Base-by-base conservation (phyloP, 371 early-diverging fungal species). In the Umbelopsis sp. region DNA sequence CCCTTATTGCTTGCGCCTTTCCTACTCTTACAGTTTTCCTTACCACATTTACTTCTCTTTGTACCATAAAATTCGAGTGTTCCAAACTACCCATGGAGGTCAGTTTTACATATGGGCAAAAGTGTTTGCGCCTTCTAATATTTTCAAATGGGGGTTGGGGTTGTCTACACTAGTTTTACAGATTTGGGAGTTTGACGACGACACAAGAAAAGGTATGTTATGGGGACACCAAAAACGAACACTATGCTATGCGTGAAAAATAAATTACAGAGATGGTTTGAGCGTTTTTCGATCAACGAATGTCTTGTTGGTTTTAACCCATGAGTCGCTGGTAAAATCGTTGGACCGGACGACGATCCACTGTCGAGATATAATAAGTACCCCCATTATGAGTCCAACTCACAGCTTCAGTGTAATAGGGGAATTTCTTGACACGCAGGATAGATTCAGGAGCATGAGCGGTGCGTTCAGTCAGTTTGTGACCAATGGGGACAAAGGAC, bases 321-420 rank as follows among this genome's bases (percentile, higher is more conserved):
- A 79, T 79, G 74, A 80, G 72, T 41, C 76, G 74, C 66, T 85
- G 81, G 69, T 84, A 87, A 63, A 90, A 93, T 22, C 82, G 81
- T 32, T 84, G 80, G 25, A 93, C 73, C 3, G 88, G 81, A 16
- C 82, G 72, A 57, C 95, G 88, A 71, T 94, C 92, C 18, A 96
- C 89, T 24, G 93, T 94, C 53, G 94, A 93, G 41, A 96, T 86
- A 75, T 86, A 96, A 74, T 92, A 97, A 41, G 86, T 81, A 6
- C 96, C 97, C 22, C 93, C 90, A 70, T 91, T 94, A 70, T 88
- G 90, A 52, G 96, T 96, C 98, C 98, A 97, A 48, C 93, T 93
- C 20, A 96, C 96, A 18, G 91, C 87, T 72, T 94, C 93, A 29
- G 89, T 89, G 66, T 87, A 91, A 77, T 95, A 97, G 20, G 86